Percentiles rank a stretch among this genome's conserved stretches.
These are phyloP conservation scores for Hirschfeldia incana DNA, from an alignment of 345 rosid genomes.

Conservation along the genomic window DNA sequence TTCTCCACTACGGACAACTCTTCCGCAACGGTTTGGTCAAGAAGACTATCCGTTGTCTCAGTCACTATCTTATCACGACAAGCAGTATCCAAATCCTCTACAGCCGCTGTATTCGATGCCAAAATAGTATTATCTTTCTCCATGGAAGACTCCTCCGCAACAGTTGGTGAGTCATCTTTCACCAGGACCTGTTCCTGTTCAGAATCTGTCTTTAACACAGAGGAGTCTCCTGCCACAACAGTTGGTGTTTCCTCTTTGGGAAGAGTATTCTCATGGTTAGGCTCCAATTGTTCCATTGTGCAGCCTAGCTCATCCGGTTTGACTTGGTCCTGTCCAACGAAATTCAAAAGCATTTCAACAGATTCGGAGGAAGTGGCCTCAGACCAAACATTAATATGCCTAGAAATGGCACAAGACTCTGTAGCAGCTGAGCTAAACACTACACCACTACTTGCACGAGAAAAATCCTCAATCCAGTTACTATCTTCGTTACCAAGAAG, in stretches of 20 bases:
- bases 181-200: slow-evolving; percentile 42
- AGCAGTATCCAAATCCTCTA: slow-evolving; percentile 21
- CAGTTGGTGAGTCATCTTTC: slow-evolving; percentile 44
- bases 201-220: slow-evolving; percentile 42
- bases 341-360: slow-evolving; percentile 92
- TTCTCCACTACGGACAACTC: slow-evolving; percentile 40
- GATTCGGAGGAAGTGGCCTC: slow-evolving; percentile 90
- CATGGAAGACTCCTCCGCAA: slow-evolving; percentile 40
- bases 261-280: slow-evolving; percentile 41
- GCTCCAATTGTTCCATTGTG: slow-evolving; percentile 70
- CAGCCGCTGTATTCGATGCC: slow-evolving; percentile 35
- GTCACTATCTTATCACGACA: background rate
- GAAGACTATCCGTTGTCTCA: background rate
- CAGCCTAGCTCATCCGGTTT: slow-evolving; percentile 68
- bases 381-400: slow-evolving; percentile 97
- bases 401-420: slow-evolving; percentile 74
- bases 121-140: slow-evolving; percentile 38
- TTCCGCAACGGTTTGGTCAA: slow-evolving; percentile 33
- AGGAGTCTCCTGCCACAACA: slow-evolving; percentile 38
- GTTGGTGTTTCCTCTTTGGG: slow-evolving; percentile 43
- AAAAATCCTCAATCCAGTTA: slow-evolving; percentile 94
- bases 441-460: slow-evolving; percentile 61
- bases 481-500: slow-evolving; percentile 85
- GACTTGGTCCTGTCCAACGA: slow-evolving; percentile 87
- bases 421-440: slow-evolving; percentile 80